Base-by-base conservation (phyloP, 2,329 filamentous ascomycete species). In the Raffaelea arxii region DNA sequence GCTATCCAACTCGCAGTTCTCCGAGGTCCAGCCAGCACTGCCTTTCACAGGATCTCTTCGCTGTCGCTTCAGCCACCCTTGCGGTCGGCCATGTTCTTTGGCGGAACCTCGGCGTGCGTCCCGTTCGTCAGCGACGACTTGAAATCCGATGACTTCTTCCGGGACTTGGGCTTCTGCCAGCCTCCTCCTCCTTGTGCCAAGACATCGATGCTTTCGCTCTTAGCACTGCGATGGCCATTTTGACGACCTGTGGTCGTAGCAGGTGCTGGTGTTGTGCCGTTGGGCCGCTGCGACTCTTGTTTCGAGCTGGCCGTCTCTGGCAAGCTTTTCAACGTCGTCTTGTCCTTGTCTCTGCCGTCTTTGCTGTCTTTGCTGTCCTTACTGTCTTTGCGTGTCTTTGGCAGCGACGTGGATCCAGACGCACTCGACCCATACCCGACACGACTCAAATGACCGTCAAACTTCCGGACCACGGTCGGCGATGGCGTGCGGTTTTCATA, bases 401-500 rank as follows among this genome's bases (percentile, higher is more conserved):
- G n/a, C n/a, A n/a, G n/a, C n/a, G n/a, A n/a, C n/a, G n/a, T n/a
- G n/a, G n/a, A n/a, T n/a, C n/a, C n/a, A n/a, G n/a, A n/a, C n/a
- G n/a, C n/a, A n/a, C n/a, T n/a, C n/a, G n/a, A n/a, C n/a, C n/a
- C n/a, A 41, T 41, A n/a, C 18, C n/a, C 27, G 9, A 39, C 23
- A 25, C 55, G 24, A 3, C 27, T 41, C n/a, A 46, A 38, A 6
- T 32, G 36, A 7, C 43, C 23, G 14, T 52, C 51, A 9, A 77
- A 65, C 41, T 72, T 79, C 46, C 81, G 71, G 46, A 67, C 66
- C 12, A 74, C 68, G 3, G 73, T 83, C 2, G 84, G 83, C 2
- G 84, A 86, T 3, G 84, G 82, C 0, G 81, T 84, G n/a, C 75
- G 72, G 6, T 77, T 75, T 64, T 89, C 85, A 46, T 83, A 84